Percentiles rank a stretch among this genome's conserved stretches.
These are phyloP conservation scores for Phytophthora quininea DNA, from an alignment of 352 stramenopile genomes.

Conservation along the genomic window DNA sequence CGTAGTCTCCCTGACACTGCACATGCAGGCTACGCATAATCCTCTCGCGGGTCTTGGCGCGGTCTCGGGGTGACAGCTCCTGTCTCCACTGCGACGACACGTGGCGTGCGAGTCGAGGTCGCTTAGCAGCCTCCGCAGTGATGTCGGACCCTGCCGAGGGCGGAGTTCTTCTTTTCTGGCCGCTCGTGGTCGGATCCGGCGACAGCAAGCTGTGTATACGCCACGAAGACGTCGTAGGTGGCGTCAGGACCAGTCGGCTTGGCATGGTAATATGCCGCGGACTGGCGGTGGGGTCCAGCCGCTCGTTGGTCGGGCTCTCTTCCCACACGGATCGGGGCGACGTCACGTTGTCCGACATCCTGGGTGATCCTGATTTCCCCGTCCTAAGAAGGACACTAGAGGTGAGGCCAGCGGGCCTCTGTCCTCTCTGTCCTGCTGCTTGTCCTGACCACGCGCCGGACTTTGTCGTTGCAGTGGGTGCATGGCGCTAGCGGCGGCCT, in stretches of 20 bases:
- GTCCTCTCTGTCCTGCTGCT: slow-evolving; percentile 18
- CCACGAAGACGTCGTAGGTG: slow-evolving; percentile 27
- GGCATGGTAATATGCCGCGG: slow-evolving; percentile 26
- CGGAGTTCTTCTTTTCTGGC: slow-evolving; percentile 26
- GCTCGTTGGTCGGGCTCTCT: slow-evolving; percentile 29
- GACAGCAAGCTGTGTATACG: slow-evolving; percentile 36
- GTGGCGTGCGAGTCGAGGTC: slow-evolving; percentile 48
- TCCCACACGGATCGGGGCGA: slow-evolving; percentile 54
- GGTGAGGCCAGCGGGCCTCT: slow-evolving; percentile 23
- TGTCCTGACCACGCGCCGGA: slow-evolving; percentile 11
- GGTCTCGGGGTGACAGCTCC: slow-evolving; percentile 59
- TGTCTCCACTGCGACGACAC: slow-evolving; percentile 63
- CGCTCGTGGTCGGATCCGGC: slow-evolving; percentile 23
- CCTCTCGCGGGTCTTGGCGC: slow-evolving; percentile 64
- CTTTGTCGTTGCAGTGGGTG: slow-evolving; percentile 15
- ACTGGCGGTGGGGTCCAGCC: slow-evolving; percentile 41
- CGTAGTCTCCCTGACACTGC: slow-evolving; percentile 65
- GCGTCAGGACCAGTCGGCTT: slow-evolving; percentile 20
- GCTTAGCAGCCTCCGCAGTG: slow-evolving; percentile 23
- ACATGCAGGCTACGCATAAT: slow-evolving; percentile 63
- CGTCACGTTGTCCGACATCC: slow-evolving; percentile 31
- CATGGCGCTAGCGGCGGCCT: slow-evolving; percentile 24
- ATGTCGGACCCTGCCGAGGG: slow-evolving; percentile 12
- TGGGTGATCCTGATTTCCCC: slow-evolving; percentile 40
- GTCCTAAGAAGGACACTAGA: slow-evolving; percentile 39